Evolutionary conservation across 176 grass and related monocot genomes (phyloP).

Genomic region (Rhynchospora breviuscula): DNA sequence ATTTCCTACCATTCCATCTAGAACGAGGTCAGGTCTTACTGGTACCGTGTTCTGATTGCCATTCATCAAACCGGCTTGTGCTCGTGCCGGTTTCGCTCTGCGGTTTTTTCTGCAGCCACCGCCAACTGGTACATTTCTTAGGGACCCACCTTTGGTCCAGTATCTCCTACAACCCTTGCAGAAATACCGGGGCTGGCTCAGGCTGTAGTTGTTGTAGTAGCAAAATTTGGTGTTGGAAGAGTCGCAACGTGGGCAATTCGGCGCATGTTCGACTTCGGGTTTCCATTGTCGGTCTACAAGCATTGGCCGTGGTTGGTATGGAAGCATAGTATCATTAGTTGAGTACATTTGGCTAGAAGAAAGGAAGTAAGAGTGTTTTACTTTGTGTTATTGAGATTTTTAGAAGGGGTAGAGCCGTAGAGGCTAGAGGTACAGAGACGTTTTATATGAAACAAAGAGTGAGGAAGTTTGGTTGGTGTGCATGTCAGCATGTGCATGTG

Average conservation of each 20-base stretch:
- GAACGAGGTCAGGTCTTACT: conserved; percentile 58
- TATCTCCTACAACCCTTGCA: conserved; percentile 88
- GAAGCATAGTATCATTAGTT: conserved; percentile 50
- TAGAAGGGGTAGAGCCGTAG: neutral
- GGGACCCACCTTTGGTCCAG: conserved; percentile 95
- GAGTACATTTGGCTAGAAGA: conserved; percentile 37
- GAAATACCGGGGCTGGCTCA: conserved; percentile 91
- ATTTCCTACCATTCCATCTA: conserved; percentile 57
- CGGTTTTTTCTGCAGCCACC: conserved; percentile 81
- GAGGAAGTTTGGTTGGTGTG: conserved; percentile 10
- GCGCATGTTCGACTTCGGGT: conserved; percentile 48
- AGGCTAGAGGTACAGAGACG: neutral
- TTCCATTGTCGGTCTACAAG: conserved; percentile 55
- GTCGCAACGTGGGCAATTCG: conserved; percentile 79
- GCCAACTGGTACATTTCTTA: conserved; percentile 76
- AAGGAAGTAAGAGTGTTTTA: conserved; percentile 18
- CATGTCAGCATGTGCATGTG: conserved; percentile 59
- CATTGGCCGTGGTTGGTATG: conserved; percentile 38
- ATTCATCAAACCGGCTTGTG: conserved; percentile 10
- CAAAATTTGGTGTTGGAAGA: conserved; percentile 94
- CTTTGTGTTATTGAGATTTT: conserved; percentile 28
- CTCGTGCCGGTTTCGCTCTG: conserved; percentile 35
- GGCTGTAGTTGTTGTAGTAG: conserved; percentile 99
- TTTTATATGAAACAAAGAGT: conserved; percentile 22
- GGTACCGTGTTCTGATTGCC: conserved; percentile 33